Evolutionary conservation across 805 yeast species (phyloP).

Genomic region (Metschnikowia proteae): DNA sequence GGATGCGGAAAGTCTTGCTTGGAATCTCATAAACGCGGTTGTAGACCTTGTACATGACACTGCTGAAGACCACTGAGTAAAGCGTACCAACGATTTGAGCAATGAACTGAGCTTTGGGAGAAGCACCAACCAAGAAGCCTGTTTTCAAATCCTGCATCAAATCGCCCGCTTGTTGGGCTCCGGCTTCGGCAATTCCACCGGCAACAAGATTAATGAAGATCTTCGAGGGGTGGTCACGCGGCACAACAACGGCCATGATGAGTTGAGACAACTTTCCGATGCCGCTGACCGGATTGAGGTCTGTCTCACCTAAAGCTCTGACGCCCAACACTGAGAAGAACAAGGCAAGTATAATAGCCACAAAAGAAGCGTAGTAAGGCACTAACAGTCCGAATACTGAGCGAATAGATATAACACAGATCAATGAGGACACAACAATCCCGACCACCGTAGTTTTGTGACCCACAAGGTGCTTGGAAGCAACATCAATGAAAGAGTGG

Average conservation of each 20-base stretch:
- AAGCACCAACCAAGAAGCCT: slow-evolving; percentile 86
- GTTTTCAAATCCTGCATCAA: slow-evolving; percentile 96
- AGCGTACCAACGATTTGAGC: slow-evolving; percentile 88
- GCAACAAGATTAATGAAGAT: slow-evolving; percentile 84
- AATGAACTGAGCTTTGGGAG: slow-evolving; percentile 84
- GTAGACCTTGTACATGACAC: slow-evolving; percentile 79
- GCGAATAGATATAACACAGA: slow-evolving; percentile 64
- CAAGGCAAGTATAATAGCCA: slow-evolving; percentile 72
- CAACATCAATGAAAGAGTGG: slow-evolving; percentile 12
- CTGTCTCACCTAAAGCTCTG: slow-evolving; percentile 94
- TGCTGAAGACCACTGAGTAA: slow-evolving; percentile 77
- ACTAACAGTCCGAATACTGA: slow-evolving; percentile 66
- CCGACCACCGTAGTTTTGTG: slow-evolving; percentile 53
- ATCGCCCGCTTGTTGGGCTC: slow-evolving; percentile 99
- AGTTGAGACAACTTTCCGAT: slow-evolving; percentile 92
- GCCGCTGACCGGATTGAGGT: slow-evolving; percentile 93
- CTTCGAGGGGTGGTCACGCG: slow-evolving; percentile 70
- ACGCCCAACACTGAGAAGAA: slow-evolving; percentile 83
- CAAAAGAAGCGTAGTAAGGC: slow-evolving; percentile 64
- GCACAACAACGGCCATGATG: slow-evolving; percentile 77
- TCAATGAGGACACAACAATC: slow-evolving; percentile 55
- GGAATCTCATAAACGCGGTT: slow-evolving; percentile 83
- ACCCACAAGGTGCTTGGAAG: slow-evolving; percentile 45
- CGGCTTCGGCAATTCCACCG: slow-evolving; percentile 97
- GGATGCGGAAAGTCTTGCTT: slow-evolving; percentile 73